A percentile compares a stretch with the other conserved stretches of the same genome.
phyloP scores from a whole-genome alignment of 2,329 filamentous ascomycete genomes.

The Aspergillus ibericus region DNA sequence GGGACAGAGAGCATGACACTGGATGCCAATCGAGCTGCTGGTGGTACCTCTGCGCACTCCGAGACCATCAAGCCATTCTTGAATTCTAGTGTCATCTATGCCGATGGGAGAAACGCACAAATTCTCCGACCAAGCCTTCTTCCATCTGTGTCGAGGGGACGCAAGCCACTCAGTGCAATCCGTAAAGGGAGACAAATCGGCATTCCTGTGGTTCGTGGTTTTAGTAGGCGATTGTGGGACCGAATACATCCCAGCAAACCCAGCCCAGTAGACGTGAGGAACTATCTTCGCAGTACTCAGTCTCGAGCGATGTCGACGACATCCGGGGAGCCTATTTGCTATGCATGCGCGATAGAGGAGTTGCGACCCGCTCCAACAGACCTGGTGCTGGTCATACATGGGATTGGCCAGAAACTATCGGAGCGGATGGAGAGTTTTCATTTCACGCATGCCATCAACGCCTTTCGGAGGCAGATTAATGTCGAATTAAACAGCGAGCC shows the following conservation, averaged over 20 bases:
- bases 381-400: constrained; percentile 86
- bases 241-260: constrained; percentile 62
- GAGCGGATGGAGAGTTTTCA: constrained; percentile 95
- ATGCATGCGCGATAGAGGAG: constrained; percentile 64
- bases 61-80: constrained; percentile 61
- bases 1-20: constrained; percentile 18
- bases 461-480: constrained; percentile 82
- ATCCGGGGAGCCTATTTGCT: constrained; percentile 37
- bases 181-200: constrained; percentile 80
- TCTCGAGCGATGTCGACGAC: constrained; percentile 27
- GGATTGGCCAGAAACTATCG: constrained; percentile 94
- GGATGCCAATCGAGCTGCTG: constrained; percentile 44
- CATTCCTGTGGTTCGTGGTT: constrained; percentile 84
- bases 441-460: constrained; percentile 94
- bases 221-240: constrained; percentile 75
- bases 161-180: constrained; percentile 79
- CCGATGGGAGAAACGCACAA: constrained; percentile 73
- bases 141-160: constrained; percentile 80
- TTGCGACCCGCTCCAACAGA: constrained; percentile 74
- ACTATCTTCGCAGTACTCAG: constrained; percentile 43
- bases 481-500: constrained; percentile 72
- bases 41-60: constrained; percentile 42
- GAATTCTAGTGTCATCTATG: constrained; percentile 83
- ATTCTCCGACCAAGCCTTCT: constrained; percentile 82
- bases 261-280: constrained; percentile 41